A percentile compares a stretch with the other conserved stretches of the same genome.
Conservation (phyloP, 768 basidiomycete genomes). For the Lentinula sp. region DNA sequence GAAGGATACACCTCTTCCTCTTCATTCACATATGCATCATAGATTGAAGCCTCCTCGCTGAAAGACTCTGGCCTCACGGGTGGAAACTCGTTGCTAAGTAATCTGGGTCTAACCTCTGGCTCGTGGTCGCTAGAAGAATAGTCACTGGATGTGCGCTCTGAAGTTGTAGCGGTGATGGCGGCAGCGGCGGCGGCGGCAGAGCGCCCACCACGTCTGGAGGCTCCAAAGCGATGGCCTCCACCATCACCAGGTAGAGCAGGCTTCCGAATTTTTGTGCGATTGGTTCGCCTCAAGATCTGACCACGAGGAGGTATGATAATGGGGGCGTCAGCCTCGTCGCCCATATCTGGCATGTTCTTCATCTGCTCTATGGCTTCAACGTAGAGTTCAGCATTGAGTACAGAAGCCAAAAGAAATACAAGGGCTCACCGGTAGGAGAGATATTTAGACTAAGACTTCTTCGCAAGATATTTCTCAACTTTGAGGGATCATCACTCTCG, state of each 20-base stretch:
- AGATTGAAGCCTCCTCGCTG: constrained; percentile 77
- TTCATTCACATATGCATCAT: constrained; percentile 72
- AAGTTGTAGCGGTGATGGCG: constrained; percentile 30
- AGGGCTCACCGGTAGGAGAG: constrained; percentile 74
- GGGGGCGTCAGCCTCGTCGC: constrained; percentile 84
- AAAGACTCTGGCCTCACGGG: constrained; percentile 61
- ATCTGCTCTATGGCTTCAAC: constrained; percentile 54
- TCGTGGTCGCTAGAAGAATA: constrained; percentile 69
- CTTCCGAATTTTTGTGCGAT: constrained; percentile 95
- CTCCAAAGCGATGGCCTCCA: constrained; percentile 76
- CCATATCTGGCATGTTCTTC: constrained; percentile 61
- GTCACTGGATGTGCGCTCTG: constrained; percentile 63
- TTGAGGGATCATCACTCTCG: constrained; percentile 73
- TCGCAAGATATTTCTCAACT: constrained; percentile 71
- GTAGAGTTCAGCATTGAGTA: constrained; percentile 9
- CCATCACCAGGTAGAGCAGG: constrained; percentile 68
- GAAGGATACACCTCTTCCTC: constrained; percentile 39
- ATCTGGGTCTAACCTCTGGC: constrained; percentile 32
- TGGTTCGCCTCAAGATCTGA: constrained; percentile 84
- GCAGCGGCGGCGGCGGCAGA: constrained; percentile 18
- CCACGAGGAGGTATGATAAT: constrained; percentile 87
- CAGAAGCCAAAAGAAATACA: constrained; percentile 15
- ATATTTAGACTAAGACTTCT: constrained; percentile 86
- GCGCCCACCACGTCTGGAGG: constrained; percentile 31
- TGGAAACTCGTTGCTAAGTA: constrained; percentile 42